Base-by-base conservation (phyloP, 1,284 basidiomycete genomes). In the Tremellales sp. region DNA sequence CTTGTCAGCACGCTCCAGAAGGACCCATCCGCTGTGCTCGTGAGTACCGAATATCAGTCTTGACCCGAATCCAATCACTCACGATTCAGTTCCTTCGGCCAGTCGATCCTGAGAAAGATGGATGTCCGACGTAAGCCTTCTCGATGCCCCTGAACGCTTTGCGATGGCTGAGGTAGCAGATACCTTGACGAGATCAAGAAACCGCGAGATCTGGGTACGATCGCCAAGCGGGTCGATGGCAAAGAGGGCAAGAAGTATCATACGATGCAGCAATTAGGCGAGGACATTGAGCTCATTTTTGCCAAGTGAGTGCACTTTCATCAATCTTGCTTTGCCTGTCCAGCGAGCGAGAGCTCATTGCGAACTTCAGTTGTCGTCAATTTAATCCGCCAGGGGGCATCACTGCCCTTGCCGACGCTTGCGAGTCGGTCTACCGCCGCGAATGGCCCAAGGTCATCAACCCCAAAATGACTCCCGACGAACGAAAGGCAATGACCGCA, bases 191-290 rank as follows among this genome's bases (percentile, higher is more conserved):
- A 97, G 75, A 97, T 99, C 68, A 78, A 82, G 57, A 75, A 86
- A 56, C 96, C 96, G 5, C 98, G 97, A 91, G 93, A 98, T 74
- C 84, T 97, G 48, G 83, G 83, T 10, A 96, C 93, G 10, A 89
- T 97, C 66, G 72, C 74, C 29, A 78, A 77, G 43, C 92, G 89
- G 65, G 75, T 96, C 46, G 79, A 80, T 35, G 72, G 79, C 48
- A 80, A 80, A 43, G 33, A 36, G 19, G 13, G 33, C 5, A 66
- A 61, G 46, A 78, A 80, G 63, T 97, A 96, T 71, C 63, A 75
- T 17, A 84, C 81, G 0, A 88, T 90, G 84, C 87, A 87, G 48
- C 82, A 86, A 2, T 85, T 98, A 57, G 84, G 81, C 31, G 78
- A 79, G 51, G 94, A 97, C 63, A 77, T 89, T 49, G 83, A 88